Percentiles rank a stretch among this genome's conserved stretches.
These are phyloP conservation scores for Aurifilum marmelostoma DNA, from an alignment of 2,329 filamentous ascomycete genomes.

Conservation along the genomic window DNA sequence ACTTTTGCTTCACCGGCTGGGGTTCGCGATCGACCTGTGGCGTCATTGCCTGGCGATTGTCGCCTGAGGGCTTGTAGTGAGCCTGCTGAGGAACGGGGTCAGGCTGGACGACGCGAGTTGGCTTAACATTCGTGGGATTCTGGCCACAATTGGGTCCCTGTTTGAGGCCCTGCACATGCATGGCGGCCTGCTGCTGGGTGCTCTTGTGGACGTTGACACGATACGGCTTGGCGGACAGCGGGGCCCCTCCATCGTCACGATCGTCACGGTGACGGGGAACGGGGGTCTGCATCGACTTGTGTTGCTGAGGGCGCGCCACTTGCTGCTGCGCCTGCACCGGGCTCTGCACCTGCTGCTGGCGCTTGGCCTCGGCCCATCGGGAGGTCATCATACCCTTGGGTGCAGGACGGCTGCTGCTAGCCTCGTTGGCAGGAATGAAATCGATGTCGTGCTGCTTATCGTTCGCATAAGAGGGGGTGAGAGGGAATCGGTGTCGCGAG, in stretches of 20 bases:
- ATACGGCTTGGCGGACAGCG: not conserved
- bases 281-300: not conserved
- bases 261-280: not conserved
- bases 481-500: not conserved
- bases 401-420: not conserved
- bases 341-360: not conserved
- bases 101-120: not conserved
- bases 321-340: not conserved
- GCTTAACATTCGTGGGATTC: not conserved
- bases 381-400: conserved; percentile 1
- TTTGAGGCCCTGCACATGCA: not conserved
- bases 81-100: not conserved
- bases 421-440: not conserved
- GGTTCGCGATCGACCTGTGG: not conserved
- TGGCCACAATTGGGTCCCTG: not conserved
- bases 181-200: not conserved
- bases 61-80: not conserved
- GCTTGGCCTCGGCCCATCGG: not conserved
- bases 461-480: not conserved
- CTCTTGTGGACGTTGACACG: too few relatives aligned
- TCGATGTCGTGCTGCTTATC: not conserved
- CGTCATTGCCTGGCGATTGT: not conserved
- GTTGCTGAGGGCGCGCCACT: not conserved
- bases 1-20: conserved; percentile 5
- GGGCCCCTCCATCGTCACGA: not conserved